phyloP scores from a whole-genome alignment of 306 rosid species.

The Cucurbita maxima region DNA sequence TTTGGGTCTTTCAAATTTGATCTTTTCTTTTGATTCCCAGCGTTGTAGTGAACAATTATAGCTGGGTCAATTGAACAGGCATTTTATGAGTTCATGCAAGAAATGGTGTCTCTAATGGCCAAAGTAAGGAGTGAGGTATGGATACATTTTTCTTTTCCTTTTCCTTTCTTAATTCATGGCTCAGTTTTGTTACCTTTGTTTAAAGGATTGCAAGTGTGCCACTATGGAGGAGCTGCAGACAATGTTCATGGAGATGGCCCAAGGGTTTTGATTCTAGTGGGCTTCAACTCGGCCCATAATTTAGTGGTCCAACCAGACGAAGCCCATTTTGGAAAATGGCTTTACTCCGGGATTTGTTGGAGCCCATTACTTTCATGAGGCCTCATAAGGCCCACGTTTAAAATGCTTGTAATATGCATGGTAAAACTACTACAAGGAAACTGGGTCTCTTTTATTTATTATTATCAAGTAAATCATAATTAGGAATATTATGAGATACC shows the following conservation, averaged over 20 bases:
- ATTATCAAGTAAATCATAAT: too few relatives aligned
- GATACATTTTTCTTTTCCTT: too few relatives aligned
- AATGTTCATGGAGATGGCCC: not conserved
- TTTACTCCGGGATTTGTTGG: not conserved
- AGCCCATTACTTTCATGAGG: not conserved
- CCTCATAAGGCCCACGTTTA: not conserved
- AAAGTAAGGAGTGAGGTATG: conserved; percentile 53
- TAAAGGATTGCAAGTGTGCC: not conserved
- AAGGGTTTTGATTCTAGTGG: not conserved
- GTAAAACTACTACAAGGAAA: too few relatives aligned
- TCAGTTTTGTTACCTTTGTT: not conserved
- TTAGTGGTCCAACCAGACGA: not conserved
- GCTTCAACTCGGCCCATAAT: not conserved
- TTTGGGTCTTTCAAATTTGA: too few relatives aligned
- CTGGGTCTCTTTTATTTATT: too few relatives aligned
- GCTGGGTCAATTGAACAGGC: conserved; percentile 22
- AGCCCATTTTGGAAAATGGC: not conserved
- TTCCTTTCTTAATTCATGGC: too few relatives aligned
- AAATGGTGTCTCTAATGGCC: conserved; percentile 58
- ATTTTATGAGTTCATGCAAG: conserved; percentile 49
- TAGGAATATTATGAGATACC: too few relatives aligned
- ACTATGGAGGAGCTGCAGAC: not conserved
- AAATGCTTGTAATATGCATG: not conserved
- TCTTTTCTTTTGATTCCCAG: too few relatives aligned
- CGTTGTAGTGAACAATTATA: not conserved